phyloP scores from a whole-genome alignment of 2,329 filamentous ascomycete genomes.

The Salinomyces thailandicus region DNA sequence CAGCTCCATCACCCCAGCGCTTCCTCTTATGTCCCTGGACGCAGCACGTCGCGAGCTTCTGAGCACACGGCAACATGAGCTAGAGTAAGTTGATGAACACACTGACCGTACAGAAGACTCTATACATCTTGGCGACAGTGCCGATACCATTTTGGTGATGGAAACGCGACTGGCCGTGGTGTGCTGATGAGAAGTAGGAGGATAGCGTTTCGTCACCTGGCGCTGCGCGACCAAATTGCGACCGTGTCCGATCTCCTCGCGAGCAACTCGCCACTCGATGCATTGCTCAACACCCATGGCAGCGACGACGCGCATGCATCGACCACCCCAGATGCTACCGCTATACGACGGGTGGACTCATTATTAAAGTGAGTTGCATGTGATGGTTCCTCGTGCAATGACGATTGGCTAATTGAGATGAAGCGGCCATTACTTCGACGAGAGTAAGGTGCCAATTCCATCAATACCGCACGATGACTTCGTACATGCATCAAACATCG shows the following conservation, averaged over 20 bases:
- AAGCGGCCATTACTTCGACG: conserved; percentile 49
- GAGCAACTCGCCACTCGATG: conserved; percentile 10
- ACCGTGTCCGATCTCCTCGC: conserved; percentile 9
- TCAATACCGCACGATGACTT: conserved; percentile 17
- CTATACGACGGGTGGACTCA: conserved; percentile 44
- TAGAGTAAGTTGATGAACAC: conserved; percentile 34
- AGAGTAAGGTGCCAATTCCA: conserved; percentile 40
- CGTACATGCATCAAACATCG: conserved; percentile 20
- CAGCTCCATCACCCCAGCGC: conserved; percentile 28
- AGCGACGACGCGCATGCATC: conserved; percentile 3
- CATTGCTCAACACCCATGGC: conserved; percentile 7
- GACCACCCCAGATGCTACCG: not conserved
- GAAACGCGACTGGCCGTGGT: conserved; percentile 27
- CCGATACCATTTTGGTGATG: conserved; percentile 22
- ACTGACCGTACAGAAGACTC: too few relatives aligned
- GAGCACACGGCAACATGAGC: conserved; percentile 33
- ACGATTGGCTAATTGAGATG: not conserved
- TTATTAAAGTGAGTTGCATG: conserved; percentile 43
- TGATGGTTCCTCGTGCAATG: conserved; percentile 1
- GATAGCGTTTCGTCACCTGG: conserved; percentile 4
- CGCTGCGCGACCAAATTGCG: conserved; percentile 6
- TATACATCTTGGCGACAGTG: not conserved
- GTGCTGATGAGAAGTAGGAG: too few relatives aligned
- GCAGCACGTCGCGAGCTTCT: conserved; percentile 32
- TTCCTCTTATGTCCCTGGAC: conserved; percentile 41